Evolutionary conservation across 73 alveolate genomes (phyloP), one percentile per base, ranked within the genome.

Genomic region (Strombidium stylifer): DNA sequence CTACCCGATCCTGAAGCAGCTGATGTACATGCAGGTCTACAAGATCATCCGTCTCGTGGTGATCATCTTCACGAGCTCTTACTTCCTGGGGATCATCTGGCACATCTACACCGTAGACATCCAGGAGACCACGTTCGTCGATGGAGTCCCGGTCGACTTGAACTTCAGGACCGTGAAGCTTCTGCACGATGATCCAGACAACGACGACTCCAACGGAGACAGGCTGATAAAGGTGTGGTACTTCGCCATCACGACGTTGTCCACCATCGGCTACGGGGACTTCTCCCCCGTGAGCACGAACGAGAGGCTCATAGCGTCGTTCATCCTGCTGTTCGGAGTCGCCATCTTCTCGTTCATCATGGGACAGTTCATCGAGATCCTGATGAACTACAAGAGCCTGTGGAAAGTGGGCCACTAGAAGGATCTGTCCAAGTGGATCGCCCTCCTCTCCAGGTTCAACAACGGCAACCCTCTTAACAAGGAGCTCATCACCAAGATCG

Each of bases 371-470:
- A 52, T 21, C 11, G 66, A 52, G 66, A 52, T 52, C 44, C 36
- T 52, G 8, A n/a, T n/a, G n/a, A n/a, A n/a, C n/a, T n/a, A n/a
- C n/a, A n/a, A n/a, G n/a, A n/a, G n/a, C n/a, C n/a, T n/a, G n/a
- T n/a, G n/a, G n/a, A n/a, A n/a, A n/a, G n/a, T n/a, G n/a, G n/a
- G n/a, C n/a, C n/a, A n/a, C n/a, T n/a, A n/a, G n/a, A n/a, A n/a
- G 98, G 30, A 92, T 69, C 32, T 73, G 19, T 31, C 86, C 47
- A 48, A 49, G 19, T 73, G 76, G 76, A 45, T 56, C 19, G 72
- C 62, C 14, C 28, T 73, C 18, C 40, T 73, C 14, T 40, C 61
- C 1, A 58, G 70, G 47, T 73, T 73, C 42, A 73, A 73, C 56
- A 57, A 60, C 41, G 86, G 86, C 1, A 21, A 67, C 10, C 78